Base-by-base conservation (phyloP, 805 yeast genomes). In the Candida corydali region DNA sequence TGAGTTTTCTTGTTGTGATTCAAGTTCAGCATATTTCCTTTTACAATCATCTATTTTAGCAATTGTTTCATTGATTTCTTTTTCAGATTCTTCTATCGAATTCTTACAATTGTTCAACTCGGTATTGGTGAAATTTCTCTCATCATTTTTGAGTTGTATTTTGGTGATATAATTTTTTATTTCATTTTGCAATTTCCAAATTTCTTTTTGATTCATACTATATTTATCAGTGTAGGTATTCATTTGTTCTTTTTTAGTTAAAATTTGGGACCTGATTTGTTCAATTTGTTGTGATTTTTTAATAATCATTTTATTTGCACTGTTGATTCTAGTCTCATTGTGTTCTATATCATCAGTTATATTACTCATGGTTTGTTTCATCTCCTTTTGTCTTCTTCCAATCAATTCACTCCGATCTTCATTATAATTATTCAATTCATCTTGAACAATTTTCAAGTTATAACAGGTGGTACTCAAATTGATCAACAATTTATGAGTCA, bases 121-220 rank as follows among this genome's bases (percentile, higher is more conserved):
- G 20, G 63, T 65, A 7, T 56, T 49, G 77, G 80, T 82, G 55
- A 84, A 88, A 34, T 65, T 74, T 31, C 68, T 72, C 48, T 87
- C 95, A 24, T 75, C 76, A 2, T 56, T 54, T 29, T 69, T 67
- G 5, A 79, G 65, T 17, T 69, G 70, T 2, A 72, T 49, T 42
- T 69, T 69, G 10, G 62, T 57, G n/a, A 70, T 57, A 30, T 70
- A 56, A 19, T 57, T 66, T 22, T 61, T 57, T 3, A 81, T 58
- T 34, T 70, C 65, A 5, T 69, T 69, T 40, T 71, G 69, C 24
- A 80, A 50, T 5, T 67, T 65, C 50, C 70, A 59, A n/a, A 70
- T 66, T 39, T 63, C 55, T 17, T 55, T 41, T 42, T 76, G 73
- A 43, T 63, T 67, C 12, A 45, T 42, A 17, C 67, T 56, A 44